Evolutionary conservation across 805 yeast species (phyloP), one percentile per base, ranked within the genome.

Genomic region (Metschnikowia cerradonensis): DNA sequence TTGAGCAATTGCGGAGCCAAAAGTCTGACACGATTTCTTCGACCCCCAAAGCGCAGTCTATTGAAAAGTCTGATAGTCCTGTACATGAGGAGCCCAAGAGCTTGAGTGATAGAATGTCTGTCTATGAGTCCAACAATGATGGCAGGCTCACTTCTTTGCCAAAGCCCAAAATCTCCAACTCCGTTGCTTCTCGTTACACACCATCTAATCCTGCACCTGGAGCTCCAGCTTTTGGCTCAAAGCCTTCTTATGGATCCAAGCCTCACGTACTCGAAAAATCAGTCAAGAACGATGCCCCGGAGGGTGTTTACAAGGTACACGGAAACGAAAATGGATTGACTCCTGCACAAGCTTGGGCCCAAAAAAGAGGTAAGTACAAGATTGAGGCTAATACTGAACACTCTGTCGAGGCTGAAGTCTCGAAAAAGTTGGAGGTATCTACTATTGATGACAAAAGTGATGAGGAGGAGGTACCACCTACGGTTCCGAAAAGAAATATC

Each of bases 271-370:
- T 44, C 22, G 47, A 44, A 7, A 50, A 44, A 62, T 41, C 56
- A 1, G 35, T 26, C 6, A 63, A 65, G 41, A 68, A 71, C 20
- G 75, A 75, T 14, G 32, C 42, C 4, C 51, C 53, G 2, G 57
- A 44, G 15, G 56, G 59, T 17, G 52, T 53, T 13, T 55, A 47
- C 32, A 56, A 53, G 45, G 50, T 49, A 31, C 53, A 53, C 65
- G 94, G 80, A 54, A 71, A 84, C 48, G 79, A 79, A 54, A 80
- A 77, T 53, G 97, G 96, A 53, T 88, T 89, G 68, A 87, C 96
- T 6, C 97, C 97, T 22, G 97, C 97, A 30, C 97, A 90, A 71
- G 61, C 88, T 30, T 90, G 97, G 97, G 97, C 97, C 22, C 97
- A 87, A 65, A 87, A 84, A 71, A 82, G 85, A 63, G 96, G 90